Base-by-base conservation (phyloP, 2,329 filamentous ascomycete species). In the Colletotrichum agaves region DNA sequence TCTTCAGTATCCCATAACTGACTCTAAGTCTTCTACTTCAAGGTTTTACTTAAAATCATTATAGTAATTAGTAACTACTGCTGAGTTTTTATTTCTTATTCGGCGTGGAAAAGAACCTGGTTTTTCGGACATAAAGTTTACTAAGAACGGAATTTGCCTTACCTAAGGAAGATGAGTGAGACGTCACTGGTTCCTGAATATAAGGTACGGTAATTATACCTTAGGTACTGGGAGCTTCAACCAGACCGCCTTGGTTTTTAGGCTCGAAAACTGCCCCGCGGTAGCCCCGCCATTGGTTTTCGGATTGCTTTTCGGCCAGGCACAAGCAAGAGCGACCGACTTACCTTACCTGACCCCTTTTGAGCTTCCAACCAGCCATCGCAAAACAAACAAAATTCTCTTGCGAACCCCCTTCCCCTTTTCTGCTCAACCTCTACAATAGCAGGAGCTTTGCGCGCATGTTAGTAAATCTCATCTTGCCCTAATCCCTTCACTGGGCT, bases 201-300 rank as follows among this genome's bases (percentile, higher is more conserved):
- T 27, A 56, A 31, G 31, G 10, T n/a, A n/a, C n/a, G n/a, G n/a
- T n/a, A n/a, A n/a, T n/a, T n/a, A n/a, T n/a, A n/a, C n/a, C n/a
- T n/a, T n/a, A n/a, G n/a, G n/a, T n/a, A 8, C 53, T 56, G 15
- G 37, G 35, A 5, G 15, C 37, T 43, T 19, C 10, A 15, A 41
- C 10, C 17, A n/a, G 4, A 17, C 50, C 5, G 43, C 56, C 66
- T 60, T 27, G 31, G 31, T n/a, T 50, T 2, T 67, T 43, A 65
- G 66, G 62, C 49, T 35, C n/a, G 23, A 37, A 52, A 47, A 33
- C 7, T 69, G 66, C 66, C 66, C 66, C 66, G 66, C 66, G 50
- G 66, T 53, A 69, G 63, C 67, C 67, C 67, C 67, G 52, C 67
- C 63, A 62, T 69, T 21, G 53, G 44, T 33, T 17, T 46, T 41